Evolutionary conservation across 75 land plant species (phyloP).

Genomic region (Selaginella moellendorffii): DNA sequence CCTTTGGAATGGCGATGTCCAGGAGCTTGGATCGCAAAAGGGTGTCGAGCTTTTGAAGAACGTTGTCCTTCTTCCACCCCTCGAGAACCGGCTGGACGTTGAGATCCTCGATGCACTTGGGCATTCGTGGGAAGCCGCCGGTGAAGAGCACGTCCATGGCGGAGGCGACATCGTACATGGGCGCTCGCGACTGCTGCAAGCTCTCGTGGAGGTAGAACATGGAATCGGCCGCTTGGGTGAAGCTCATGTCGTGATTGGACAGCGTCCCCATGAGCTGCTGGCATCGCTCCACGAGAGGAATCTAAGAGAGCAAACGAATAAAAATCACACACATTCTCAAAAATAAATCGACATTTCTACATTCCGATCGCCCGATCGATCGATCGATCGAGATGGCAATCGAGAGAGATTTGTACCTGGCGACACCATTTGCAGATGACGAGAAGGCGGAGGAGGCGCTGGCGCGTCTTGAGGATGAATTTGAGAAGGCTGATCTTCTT

Average conservation of each 20-base stretch:
- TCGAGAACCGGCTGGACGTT: constrained; percentile 51
- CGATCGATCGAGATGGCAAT: not conserved
- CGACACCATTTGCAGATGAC: constrained; percentile 92
- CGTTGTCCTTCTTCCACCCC: constrained; percentile 53
- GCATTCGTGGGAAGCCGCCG: constrained; percentile 69
- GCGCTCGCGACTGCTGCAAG: constrained; percentile 95
- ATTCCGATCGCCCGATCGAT: too few species aligned
- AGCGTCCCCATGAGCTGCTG: constrained; percentile 81
- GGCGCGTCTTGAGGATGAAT: constrained; percentile 65
- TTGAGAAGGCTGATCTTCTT: constrained; percentile 78
- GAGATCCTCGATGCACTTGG: constrained; percentile 95
- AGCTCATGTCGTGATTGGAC: constrained; percentile 88
- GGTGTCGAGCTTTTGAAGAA: constrained; percentile 60
- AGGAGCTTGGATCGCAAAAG: constrained; percentile 71
- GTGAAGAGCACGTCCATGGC: constrained; percentile 83
- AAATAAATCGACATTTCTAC: not conserved
- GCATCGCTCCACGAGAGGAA: constrained; percentile 83
- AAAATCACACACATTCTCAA: too few species aligned
- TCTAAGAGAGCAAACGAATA: too few species aligned
- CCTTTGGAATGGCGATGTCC: constrained; percentile 66
- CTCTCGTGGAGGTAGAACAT: constrained; percentile 89
- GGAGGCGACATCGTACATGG: constrained; percentile 94
- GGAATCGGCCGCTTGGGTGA: constrained; percentile 93
- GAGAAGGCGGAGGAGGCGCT: constrained; percentile 83
- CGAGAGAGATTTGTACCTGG: constrained; percentile 39